Conservation (phyloP, 768 basidiomycete species). For the Russula olivacea region DNA sequence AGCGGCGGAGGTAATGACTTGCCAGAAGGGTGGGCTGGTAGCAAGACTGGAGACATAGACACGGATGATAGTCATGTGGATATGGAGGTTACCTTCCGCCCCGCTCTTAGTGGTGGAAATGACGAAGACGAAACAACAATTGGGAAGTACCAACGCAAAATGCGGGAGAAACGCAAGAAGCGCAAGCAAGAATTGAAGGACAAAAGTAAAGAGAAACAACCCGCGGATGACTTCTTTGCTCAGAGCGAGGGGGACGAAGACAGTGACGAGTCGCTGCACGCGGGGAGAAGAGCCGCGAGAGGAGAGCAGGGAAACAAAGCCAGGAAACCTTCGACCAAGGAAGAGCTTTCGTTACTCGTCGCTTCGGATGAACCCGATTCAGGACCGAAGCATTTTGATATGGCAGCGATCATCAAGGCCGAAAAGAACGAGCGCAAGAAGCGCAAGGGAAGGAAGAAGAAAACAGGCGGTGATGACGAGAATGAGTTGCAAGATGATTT, state of each 20-base stretch:
- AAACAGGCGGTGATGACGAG: slow-evolving; percentile 45
- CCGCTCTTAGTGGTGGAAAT: slow-evolving; percentile 58
- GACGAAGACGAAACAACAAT: slow-evolving; percentile 78
- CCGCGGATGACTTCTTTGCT: slow-evolving; percentile 76
- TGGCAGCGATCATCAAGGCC: slow-evolving; percentile 81
- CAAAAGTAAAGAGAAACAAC: slow-evolving; percentile 29
- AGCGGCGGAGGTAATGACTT: slow-evolving; percentile 57
- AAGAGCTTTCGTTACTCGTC: slow-evolving; percentile 61
- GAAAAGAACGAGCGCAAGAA: slow-evolving; percentile 59
- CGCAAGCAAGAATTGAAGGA: slow-evolving; percentile 63
- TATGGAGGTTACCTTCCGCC: slow-evolving; percentile 94
- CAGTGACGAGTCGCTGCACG: slow-evolving; percentile 24
- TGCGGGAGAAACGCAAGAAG: slow-evolving; percentile 81
- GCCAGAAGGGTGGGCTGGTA: slow-evolving; percentile 79
- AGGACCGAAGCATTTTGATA: slow-evolving; percentile 78
- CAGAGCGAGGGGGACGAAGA: slow-evolving; percentile 38
- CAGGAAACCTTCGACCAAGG: slow-evolving; percentile 41
- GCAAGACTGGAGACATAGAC: slow-evolving; percentile 33
- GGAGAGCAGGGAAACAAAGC: slow-evolving; percentile 9
- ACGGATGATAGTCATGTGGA: slow-evolving; percentile 53
- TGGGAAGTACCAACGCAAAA: slow-evolving; percentile 83
- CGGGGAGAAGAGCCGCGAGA: not conserved
- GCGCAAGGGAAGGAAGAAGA: slow-evolving; percentile 38
- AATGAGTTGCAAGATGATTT: slow-evolving; percentile 77
- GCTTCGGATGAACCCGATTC: slow-evolving; percentile 47